Evolutionary conservation across 2,329 filamentous ascomycete species (phyloP), one percentile per base, ranked within the genome.

Genomic region (Aureobasidium namibiae): DNA sequence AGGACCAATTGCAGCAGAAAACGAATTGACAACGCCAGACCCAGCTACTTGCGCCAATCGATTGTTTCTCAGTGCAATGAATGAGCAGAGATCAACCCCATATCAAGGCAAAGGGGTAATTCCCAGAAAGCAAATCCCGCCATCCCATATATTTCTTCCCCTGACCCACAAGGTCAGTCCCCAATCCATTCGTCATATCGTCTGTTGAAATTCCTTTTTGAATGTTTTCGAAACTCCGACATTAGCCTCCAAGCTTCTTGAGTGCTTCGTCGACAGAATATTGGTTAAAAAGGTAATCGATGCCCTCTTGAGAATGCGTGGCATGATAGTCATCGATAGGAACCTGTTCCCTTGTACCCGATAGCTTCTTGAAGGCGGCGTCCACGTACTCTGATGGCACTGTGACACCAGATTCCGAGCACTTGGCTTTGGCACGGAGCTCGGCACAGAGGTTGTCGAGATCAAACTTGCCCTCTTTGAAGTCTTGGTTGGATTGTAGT

Each of bases 361-460:
- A 72, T 26, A 79, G 63, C 54, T 75, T 76, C 67, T 76, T 73
- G 56, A 80, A 71, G 5, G 77, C 76, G 39, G 73, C 83, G 69
- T 96, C 88, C 66, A 97, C 95, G 67, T 97, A 92, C 58, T 84
- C 84, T 75, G 95, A 86, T 63, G 91, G 87, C 24, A 99, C 89
- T 18, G 96, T 90, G 13, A 95, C 90, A 16, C 94, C 92, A 18
- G 82, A 87, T 65, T 95, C 89, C 0, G 91, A 95, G 73, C 94
- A 99, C 70, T 92, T 94, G 60, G 94, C 94, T 77, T 99, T 99
- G 72, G 92, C 89, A 64, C 92, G 89, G 14, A 99, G 83, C 70
- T 99, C 92, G 4, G 88, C 88, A 76, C 94, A 99, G 24, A 99
- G 82, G 34, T 87, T 86, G 69, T 99, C 94, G 50, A 99, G 87